Base-by-base conservation (phyloP, 768 basidiomycete species). In the Lactarius psammicola region DNA sequence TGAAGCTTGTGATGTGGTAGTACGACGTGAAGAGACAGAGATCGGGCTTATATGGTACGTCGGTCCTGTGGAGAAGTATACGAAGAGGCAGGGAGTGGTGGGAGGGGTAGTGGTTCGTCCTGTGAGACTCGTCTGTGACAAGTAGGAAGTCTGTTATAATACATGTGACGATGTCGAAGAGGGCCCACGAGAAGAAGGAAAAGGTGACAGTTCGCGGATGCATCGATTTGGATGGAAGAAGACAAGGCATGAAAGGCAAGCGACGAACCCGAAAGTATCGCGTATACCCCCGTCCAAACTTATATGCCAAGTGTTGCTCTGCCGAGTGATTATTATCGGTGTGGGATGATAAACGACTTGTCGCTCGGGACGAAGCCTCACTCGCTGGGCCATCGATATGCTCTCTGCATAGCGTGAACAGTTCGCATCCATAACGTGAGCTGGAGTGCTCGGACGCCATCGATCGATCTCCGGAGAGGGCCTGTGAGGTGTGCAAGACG, bases 321-420 rank as follows among this genome's bases (percentile, higher is more conserved):
- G 42, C 6, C 18, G 62, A 59, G 18, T 58, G 56, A n/a, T 26
- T 44, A n/a, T 26, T 44, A 17, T 63, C 66, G 2, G 51, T 30
- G n/a, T 59, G 56, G 20, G 46, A 63, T 7, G 66, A 67, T 34
- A 59, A 36, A 8, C 66, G 66, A n/a, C 66, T 67, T n/a, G 61
- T 63, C 18, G 61, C 28, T 4, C 61, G 51, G 31, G 66, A 67
- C 20, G 36, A 9, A 17, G 36, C 38, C 18, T 49, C 54, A 31
- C n/a, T n/a, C n/a, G n/a, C n/a, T n/a, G n/a, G n/a, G n/a, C 13
- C 36, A 4, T n/a, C n/a, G n/a, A n/a, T n/a, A n/a, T n/a, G n/a
- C n/a, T n/a, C n/a, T n/a, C n/a, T n/a, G n/a, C n/a, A n/a, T n/a
- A n/a, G n/a, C n/a, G n/a, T n/a, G n/a, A n/a, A n/a, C n/a, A n/a